Conservation (phyloP, 305 asterid genomes). For the Andrographis paniculata region DNA sequence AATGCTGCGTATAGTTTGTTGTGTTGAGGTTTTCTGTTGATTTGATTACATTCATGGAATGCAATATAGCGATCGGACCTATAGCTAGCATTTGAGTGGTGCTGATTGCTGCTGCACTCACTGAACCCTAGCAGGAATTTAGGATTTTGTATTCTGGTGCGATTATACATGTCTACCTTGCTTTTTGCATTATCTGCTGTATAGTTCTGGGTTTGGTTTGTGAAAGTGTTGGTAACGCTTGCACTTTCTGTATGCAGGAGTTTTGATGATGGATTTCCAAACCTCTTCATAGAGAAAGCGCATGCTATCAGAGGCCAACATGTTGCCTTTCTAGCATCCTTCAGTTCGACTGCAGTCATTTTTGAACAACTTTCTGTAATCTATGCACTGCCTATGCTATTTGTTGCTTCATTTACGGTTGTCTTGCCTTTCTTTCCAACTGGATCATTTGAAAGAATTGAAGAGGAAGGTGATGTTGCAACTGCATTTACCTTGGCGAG, state of each 20-base stretch:
- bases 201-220: not conserved
- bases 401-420: constrained; percentile 78
- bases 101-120: not conserved
- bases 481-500: constrained; percentile 98
- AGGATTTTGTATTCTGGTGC: not conserved
- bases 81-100: not conserved
- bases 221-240: not conserved
- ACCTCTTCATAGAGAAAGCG: constrained; percentile 88
- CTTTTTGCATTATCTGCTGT: not conserved
- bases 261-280: constrained; percentile 93
- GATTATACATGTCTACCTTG: not conserved
- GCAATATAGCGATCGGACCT: not conserved
- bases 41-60: not conserved
- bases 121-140: too few relatives aligned
- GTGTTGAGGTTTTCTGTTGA: not conserved
- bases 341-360: constrained; percentile 90
- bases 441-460: constrained; percentile 91
- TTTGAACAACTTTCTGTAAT: constrained; percentile 98
- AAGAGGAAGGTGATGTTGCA: constrained; percentile 99
- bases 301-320: constrained; percentile 90
- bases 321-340: constrained; percentile 88
- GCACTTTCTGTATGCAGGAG: constrained; percentile 45
- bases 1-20: too few relatives aligned
- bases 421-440: constrained; percentile 96
- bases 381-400: constrained; percentile 91